phyloP scores from a whole-genome alignment of 2,329 filamentous ascomycete genomes.

The Cordyceps militaris region DNA sequence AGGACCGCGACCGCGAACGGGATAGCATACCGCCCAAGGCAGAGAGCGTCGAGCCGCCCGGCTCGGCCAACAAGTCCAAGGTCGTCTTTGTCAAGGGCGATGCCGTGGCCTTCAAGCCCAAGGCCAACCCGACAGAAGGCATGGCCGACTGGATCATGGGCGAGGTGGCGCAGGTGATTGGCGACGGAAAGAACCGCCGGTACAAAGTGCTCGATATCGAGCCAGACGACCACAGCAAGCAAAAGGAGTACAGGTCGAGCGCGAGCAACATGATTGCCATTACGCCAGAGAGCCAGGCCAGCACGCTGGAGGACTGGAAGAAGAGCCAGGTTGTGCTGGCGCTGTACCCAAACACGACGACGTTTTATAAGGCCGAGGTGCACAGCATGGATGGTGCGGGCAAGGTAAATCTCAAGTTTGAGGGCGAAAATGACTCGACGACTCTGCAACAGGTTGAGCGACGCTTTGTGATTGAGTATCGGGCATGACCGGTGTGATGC shows the following conservation, averaged over 20 bases:
- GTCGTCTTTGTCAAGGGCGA: conserved; percentile 55
- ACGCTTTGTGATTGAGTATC: conserved; percentile 69
- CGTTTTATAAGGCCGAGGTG: conserved; percentile 78
- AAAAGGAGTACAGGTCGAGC: conserved; percentile 62
- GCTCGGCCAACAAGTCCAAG: conserved; percentile 38
- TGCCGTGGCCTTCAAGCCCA: conserved; percentile 60
- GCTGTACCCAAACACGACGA: conserved; percentile 75
- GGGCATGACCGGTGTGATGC: conserved; percentile 24
- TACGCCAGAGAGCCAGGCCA: conserved; percentile 44
- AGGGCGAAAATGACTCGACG: conserved; percentile 68
- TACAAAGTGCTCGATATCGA: conserved; percentile 78
- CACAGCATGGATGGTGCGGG: conserved; percentile 56
- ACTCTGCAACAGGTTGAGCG: conserved; percentile 70
- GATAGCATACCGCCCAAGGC: conserved; percentile 50
- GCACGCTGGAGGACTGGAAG: conserved; percentile 52
- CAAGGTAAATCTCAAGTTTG: conserved; percentile 64
- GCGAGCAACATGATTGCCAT: conserved; percentile 74
- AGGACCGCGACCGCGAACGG: conserved; percentile 27
- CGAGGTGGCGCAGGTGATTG: conserved; percentile 66
- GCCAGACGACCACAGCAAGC: conserved; percentile 61
- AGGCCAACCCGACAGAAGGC: conserved; percentile 39
- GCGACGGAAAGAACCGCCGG: conserved; percentile 68
- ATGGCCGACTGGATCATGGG: conserved; percentile 64
- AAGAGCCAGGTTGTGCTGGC: conserved; percentile 68
- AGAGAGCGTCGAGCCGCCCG: conserved; percentile 50